These are phyloP conservation scores for Cucurbita moschata DNA, from an alignment of 306 rosid species.

Conservation along the genomic window DNA sequence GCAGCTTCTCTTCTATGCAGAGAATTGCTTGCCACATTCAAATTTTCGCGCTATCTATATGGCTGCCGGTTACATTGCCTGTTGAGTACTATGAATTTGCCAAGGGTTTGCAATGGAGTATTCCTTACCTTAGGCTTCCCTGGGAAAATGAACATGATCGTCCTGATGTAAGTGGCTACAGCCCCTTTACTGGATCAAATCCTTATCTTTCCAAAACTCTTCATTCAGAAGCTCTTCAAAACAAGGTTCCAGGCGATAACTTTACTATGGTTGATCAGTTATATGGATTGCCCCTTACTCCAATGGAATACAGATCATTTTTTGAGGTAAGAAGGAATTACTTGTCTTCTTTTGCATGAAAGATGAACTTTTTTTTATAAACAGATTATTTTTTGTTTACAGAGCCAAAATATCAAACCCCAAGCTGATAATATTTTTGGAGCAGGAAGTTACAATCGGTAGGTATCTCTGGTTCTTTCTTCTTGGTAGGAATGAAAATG, in stretches of 20 bases:
- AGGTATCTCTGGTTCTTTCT: conserved; percentile 14
- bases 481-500: background rate
- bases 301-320: conserved; percentile 57
- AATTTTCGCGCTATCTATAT: conserved; percentile 68
- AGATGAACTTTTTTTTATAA: background rate
- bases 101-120: conserved; percentile 60
- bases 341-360: conserved; percentile 4
- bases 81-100: conserved; percentile 64
- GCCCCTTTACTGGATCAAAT: conserved; percentile 31
- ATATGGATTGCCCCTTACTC: conserved; percentile 63
- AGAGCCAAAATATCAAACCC: conserved; percentile 45
- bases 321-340: conserved; percentile 46
- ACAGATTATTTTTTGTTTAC: conserved; percentile 15
- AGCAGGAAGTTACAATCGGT: conserved; percentile 34
- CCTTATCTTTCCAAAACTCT: conserved; percentile 19
- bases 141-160: conserved; percentile 45
- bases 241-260: conserved; percentile 14
- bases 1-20: conserved; percentile 30
- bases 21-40: conserved; percentile 79
- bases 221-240: conserved; percentile 18
- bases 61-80: conserved; percentile 62
- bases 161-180: conserved; percentile 23
- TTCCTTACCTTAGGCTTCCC: conserved; percentile 58
- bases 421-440: conserved; percentile 59
- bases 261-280: conserved; percentile 24